phyloP scores from a whole-genome alignment of 108 stramenopile species.

The Pseudonitzschia multistriata region DNA sequence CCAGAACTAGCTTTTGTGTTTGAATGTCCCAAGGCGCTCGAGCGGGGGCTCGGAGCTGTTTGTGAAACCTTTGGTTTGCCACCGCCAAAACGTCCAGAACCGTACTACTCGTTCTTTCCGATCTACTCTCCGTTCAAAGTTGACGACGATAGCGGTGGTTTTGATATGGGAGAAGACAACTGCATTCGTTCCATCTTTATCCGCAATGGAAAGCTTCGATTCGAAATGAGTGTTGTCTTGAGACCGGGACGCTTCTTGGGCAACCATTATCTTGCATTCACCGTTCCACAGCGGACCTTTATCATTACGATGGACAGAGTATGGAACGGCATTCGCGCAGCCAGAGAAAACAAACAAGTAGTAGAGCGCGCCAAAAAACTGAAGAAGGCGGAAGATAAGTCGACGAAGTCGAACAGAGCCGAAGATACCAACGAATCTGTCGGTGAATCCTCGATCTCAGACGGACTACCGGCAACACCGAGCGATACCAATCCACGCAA shows the following conservation, averaged over 20 bases:
- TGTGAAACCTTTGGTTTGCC: slow-evolving; percentile 24
- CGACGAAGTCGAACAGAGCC: slow-evolving; percentile 25
- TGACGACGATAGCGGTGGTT: slow-evolving; percentile 75
- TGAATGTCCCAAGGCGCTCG: slow-evolving; percentile 74
- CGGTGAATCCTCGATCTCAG: background rate
- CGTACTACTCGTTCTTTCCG: slow-evolving; percentile 80
- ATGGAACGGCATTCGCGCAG: slow-evolving; percentile 70
- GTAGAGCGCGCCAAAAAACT: slow-evolving; percentile 48
- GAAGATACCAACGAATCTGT: background rate
- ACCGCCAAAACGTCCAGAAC: slow-evolving; percentile 49
- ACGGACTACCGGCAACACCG: background rate
- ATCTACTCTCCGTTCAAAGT: slow-evolving; percentile 80
- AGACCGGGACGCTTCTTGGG: slow-evolving; percentile 86
- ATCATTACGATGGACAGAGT: slow-evolving; percentile 83
- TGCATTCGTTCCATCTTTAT: slow-evolving; percentile 65
- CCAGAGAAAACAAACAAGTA: slow-evolving; percentile 71
- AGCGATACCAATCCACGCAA: background rate
- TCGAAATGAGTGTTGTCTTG: slow-evolving; percentile 75
- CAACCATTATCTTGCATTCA: slow-evolving; percentile 86
- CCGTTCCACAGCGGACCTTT: slow-evolving; percentile 77
- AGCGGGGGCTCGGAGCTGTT: slow-evolving; percentile 32
- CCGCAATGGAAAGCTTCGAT: slow-evolving; percentile 74
- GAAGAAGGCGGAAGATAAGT: background rate
- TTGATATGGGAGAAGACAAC: slow-evolving; percentile 84
- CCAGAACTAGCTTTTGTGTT: slow-evolving; percentile 80